Evolutionary conservation across 768 basidiomycete genomes (phyloP), one percentile per base, ranked within the genome.

Genomic region (Mycena latifolia): DNA sequence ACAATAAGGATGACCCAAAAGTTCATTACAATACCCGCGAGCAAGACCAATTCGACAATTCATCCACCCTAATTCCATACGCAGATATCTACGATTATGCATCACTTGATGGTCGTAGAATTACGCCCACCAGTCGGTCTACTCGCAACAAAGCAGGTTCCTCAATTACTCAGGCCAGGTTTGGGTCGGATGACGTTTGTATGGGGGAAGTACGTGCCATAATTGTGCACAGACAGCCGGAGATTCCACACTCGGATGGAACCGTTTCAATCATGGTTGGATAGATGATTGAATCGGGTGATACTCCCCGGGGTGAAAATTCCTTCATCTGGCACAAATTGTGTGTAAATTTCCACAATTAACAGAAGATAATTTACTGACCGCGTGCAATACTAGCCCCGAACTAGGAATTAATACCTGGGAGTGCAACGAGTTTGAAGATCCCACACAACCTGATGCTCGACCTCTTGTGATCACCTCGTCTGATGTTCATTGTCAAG

Each of bases 61-160:
- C 20, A 14, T 9, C 18, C 37, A 39, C 37, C 33, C 60, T 66
- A 12, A 24, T 59, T 7, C 33, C 45, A n/a, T 35, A n/a, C 24
- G 58, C 57, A 31, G 41, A 31, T 8, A 27, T 55, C n/a, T 66
- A 67, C 46, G 10, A 52, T 6, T 71, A 67, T 58, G 63, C 59
- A n/a, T 12, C 71, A 6, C 54, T 72, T 10, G 59, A 72, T 47
- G 70, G 72, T 20, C 64, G 69, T 8, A 52, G 71, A 20, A 72
- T 71, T 37, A 69, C 61, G n/a, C 8, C 63, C 67, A 14, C 55
- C 48, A 17, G 45, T n/a, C 37, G 45, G 22, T 63, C 57, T 27
- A 18, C 5, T 2, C 51, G 58, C 4, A 43, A 54, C 27, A 63
- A 55, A 29, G 67, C 62, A 24, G 68, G 65, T 10, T 71, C 70